These are phyloP conservation scores for Moricandia arvensis DNA, from an alignment of 345 rosid species.

Conservation along the genomic window DNA sequence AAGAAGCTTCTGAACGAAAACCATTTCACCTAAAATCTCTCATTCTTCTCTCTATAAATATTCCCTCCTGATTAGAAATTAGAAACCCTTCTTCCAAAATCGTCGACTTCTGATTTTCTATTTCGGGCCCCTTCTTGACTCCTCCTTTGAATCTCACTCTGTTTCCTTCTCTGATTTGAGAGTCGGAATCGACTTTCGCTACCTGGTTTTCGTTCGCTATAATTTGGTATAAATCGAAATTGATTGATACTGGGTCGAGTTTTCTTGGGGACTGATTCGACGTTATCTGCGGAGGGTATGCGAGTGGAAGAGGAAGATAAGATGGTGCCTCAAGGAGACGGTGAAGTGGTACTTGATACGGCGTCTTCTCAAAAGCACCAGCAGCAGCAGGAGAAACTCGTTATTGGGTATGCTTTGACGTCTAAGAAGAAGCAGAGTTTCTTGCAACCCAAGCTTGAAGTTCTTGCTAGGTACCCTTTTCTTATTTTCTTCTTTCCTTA, in stretches of 20 bases:
- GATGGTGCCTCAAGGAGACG: conserved; percentile 22
- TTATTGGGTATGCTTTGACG: conserved; percentile 86
- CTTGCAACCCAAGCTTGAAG: conserved; percentile 79
- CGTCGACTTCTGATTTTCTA: not conserved
- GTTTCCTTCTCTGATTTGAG: not conserved
- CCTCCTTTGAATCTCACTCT: no score
- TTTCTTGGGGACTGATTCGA: not conserved
- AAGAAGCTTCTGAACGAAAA: conserved; percentile 18
- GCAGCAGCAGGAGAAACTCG: conserved; percentile 28
- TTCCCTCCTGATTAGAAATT: conserved; percentile 5
- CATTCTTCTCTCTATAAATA: conserved; percentile 1
- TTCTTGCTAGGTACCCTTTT: conserved; percentile 53
- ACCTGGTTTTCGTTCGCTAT: not conserved
- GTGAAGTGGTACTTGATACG: conserved; percentile 17
- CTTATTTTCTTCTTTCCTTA: not conserved
- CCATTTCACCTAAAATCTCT: not conserved
- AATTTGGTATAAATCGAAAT: not conserved
- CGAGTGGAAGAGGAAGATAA: conserved; percentile 15
- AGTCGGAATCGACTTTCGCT: not conserved
- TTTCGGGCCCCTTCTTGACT: not conserved
- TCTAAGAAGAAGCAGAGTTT: conserved; percentile 86
- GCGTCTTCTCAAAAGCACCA: conserved; percentile 14
- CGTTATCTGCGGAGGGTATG: conserved; percentile 30
- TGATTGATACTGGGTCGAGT: not conserved
- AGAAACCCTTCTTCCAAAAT: not conserved